Percentiles rank a stretch among this genome's conserved stretches.
Evolutionary conservation across 345 rosid species (phyloP).

Genomic region (Cardamine chenopodiifolia): DNA sequence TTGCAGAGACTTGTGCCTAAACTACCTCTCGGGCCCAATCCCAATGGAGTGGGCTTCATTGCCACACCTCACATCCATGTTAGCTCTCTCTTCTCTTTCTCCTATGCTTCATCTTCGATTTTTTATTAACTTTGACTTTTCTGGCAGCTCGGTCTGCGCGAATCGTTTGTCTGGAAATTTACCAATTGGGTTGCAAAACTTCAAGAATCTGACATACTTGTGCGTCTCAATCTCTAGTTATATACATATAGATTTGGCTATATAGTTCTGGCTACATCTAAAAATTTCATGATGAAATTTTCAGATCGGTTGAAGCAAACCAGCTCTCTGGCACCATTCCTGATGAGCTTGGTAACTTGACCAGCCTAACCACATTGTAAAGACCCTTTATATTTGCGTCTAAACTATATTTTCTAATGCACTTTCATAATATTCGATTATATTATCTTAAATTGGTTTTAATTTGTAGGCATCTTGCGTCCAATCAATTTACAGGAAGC

Average conservation of each 20-base stretch:
- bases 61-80: conserved; percentile 49
- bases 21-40: conserved; percentile 55
- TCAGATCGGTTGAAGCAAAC: conserved; percentile 59
- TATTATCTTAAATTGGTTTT: too few species aligned
- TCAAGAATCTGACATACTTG: conserved; percentile 49
- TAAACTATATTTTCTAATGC: too few species aligned
- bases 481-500: conserved; percentile 47
- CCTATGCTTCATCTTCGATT: background rate
- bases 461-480: conserved; percentile 47
- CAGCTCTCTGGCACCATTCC: conserved; percentile 55
- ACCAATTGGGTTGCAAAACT: conserved; percentile 49
- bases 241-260: background rate
- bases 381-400: background rate
- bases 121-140: background rate
- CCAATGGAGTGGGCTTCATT: conserved; percentile 61
- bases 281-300: background rate
- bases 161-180: conserved; percentile 54
- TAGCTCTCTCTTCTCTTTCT: conserved; percentile 22
- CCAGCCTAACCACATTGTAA: conserved; percentile 50
- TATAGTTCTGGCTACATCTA: background rate
- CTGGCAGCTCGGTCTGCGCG: conserved; percentile 47
- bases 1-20: conserved; percentile 33
- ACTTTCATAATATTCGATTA: too few species aligned
- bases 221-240: conserved; percentile 20
- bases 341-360: conserved; percentile 52